Percentiles rank a stretch among this genome's conserved stretches.
Conservation (phyloP, 1,284 basidiomycete species). For the Baeospora myosura region DNA sequence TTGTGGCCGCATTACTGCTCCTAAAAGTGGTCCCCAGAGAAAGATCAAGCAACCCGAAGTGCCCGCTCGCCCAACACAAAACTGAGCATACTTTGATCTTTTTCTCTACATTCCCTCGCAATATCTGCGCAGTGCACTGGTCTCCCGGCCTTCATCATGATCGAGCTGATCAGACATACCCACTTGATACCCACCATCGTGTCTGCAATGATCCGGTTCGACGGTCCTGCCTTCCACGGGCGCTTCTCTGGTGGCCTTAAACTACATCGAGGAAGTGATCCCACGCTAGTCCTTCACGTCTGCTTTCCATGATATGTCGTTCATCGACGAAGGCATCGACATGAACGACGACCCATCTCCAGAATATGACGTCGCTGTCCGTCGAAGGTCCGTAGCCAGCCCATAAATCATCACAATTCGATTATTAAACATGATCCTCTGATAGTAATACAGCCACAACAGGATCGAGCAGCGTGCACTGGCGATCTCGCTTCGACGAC, state of each 20-base stretch:
- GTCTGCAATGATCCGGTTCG: not conserved
- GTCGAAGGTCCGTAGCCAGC: conserved; percentile 32
- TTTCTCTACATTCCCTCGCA: too few relatives aligned
- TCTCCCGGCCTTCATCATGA: too few relatives aligned
- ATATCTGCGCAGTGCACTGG: not conserved
- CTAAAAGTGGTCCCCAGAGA: too few relatives aligned
- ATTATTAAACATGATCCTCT: not conserved
- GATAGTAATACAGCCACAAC: conserved; percentile 2
- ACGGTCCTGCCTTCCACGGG: not conserved
- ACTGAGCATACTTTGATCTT: too few relatives aligned
- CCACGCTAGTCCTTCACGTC: conserved; percentile 1
- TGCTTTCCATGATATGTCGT: not conserved
- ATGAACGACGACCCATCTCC: conserved; percentile 30
- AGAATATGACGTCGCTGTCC: conserved; percentile 32
- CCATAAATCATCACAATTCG: not conserved
- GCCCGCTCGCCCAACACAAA: too few relatives aligned
- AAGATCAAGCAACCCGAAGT: too few relatives aligned
- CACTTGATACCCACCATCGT: not conserved
- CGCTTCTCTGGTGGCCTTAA: not conserved
- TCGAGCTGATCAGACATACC: not conserved
- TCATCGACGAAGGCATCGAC: not conserved
- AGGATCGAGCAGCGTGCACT: conserved; percentile 15
- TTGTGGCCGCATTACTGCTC: too few relatives aligned
- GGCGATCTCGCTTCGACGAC: conserved; percentile 16
- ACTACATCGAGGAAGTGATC: conserved; percentile 1